Evolutionary conservation across 2,329 filamentous ascomycete species (phyloP).

Genomic region (Diaporthe caulivora): DNA sequence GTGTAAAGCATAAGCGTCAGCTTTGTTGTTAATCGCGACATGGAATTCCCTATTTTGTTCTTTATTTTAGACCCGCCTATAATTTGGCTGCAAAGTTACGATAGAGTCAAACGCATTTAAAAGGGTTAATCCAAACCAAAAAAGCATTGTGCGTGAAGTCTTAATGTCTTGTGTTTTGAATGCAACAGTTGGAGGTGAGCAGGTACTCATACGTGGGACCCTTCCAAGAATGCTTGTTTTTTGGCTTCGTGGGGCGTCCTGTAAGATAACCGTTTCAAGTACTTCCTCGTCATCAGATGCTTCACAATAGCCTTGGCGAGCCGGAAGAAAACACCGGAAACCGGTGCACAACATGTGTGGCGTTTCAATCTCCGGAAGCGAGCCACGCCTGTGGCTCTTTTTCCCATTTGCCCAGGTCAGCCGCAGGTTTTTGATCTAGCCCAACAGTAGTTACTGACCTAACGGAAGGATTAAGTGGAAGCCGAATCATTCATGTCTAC

Average conservation of each 20-base stretch:
- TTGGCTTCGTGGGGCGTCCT: neutral
- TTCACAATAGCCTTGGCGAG: conserved; percentile 18
- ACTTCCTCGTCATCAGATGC: conserved; percentile 1
- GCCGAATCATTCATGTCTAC: neutral
- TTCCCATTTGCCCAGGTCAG: neutral
- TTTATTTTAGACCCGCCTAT: conserved; percentile 17
- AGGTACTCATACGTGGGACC: neutral
- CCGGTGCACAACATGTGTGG: neutral
- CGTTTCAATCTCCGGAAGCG: conserved; percentile 1
- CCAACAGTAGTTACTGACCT: too few relatives aligned
- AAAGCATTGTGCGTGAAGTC: neutral
- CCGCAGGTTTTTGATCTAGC: too few relatives aligned
- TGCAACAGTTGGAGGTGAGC: too few relatives aligned
- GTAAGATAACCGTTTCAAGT: conserved; percentile 22
- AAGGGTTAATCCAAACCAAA: neutral
- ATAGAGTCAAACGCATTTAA: conserved; percentile 29
- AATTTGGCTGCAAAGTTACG: conserved; percentile 25
- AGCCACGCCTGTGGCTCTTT: neutral
- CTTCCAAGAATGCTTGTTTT: neutral
- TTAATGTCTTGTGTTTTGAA: too few relatives aligned
- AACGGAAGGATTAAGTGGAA: neutral
- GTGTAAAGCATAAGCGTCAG: conserved; percentile 26
- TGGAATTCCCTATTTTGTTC: conserved; percentile 9
- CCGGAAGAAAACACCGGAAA: neutral
- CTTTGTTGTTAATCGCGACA: conserved; percentile 29